Evolutionary conservation across 371 early-diverging fungal genomes (phyloP).

Genomic region (Mucor circinelloides): DNA sequence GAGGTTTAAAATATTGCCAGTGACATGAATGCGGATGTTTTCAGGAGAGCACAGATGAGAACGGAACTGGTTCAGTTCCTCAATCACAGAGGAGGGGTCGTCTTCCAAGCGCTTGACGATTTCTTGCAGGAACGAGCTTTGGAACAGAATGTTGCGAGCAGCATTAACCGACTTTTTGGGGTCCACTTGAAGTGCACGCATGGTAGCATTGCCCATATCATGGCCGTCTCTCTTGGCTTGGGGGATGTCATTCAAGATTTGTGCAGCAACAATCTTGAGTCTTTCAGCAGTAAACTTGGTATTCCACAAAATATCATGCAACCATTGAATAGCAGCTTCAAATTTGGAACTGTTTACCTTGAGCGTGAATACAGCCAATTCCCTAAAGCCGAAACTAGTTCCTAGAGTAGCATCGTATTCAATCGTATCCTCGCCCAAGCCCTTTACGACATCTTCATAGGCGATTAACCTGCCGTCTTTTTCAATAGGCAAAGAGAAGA

Average conservation of each 20-base stretch:
- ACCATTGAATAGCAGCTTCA: conserved; percentile 58
- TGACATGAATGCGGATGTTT: conserved; percentile 65
- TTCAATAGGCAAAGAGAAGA: conserved; percentile 62
- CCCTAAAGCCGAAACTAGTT: conserved; percentile 49
- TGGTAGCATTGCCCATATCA: conserved; percentile 53
- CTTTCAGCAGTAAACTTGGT: conserved; percentile 63
- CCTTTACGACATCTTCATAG: conserved; percentile 65
- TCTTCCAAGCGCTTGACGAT: conserved; percentile 54
- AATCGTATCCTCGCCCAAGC: conserved; percentile 61
- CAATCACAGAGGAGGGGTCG: conserved; percentile 49
- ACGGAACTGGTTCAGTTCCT: conserved; percentile 58
- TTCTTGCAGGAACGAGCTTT: conserved; percentile 56
- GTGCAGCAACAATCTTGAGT: conserved; percentile 61
- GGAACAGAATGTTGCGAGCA: conserved; percentile 54
- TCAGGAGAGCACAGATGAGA: conserved; percentile 55
- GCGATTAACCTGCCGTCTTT: conserved; percentile 39
- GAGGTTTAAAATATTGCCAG: conserved; percentile 59
- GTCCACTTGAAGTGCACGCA: conserved; percentile 54
- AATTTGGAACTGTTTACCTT: conserved; percentile 59
- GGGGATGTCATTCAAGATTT: conserved; percentile 67
- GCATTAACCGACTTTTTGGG: conserved; percentile 54
- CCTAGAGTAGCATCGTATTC: conserved; percentile 56
- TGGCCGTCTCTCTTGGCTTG: conserved; percentile 64
- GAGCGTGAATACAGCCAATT: conserved; percentile 52
- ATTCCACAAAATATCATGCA: conserved; percentile 64